A percentile compares a stretch with the other conserved stretches of the same genome.
phyloP scores from a whole-genome alignment of 768 basidiomycete genomes.

The Termitomyces sp. region DNA sequence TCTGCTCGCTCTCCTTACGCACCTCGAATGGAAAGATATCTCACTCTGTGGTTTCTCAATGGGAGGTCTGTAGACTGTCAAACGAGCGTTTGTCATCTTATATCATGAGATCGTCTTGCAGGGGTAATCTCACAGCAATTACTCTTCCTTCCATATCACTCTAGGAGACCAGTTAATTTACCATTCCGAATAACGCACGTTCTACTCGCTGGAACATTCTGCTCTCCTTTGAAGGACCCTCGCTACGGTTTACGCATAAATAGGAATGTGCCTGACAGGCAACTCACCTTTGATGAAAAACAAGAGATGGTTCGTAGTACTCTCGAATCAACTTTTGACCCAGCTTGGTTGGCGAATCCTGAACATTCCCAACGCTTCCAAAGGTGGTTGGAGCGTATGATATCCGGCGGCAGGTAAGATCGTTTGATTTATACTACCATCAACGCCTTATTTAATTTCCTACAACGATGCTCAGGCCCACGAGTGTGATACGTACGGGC shows the following conservation, averaged over 20 bases:
- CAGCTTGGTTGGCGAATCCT: conserved; percentile 27
- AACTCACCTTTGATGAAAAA: conserved; percentile 24
- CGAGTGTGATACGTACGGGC: conserved; percentile 25
- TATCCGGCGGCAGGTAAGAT: conserved; percentile 20
- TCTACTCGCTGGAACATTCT: conserved; percentile 31
- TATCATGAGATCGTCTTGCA: conserved; percentile 9
- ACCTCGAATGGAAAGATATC: conserved; percentile 36
- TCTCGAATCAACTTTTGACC: conserved; percentile 27
- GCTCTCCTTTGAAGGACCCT: conserved; percentile 15
- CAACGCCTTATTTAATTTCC: neutral
- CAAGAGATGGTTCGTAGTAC: conserved; percentile 23
- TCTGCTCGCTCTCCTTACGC: conserved; percentile 29
- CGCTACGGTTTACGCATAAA: conserved; percentile 21
- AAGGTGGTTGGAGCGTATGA: conserved; percentile 18
- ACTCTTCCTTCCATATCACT: conserved; percentile 37
- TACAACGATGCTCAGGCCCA: conserved; percentile 18
- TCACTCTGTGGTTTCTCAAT: conserved; percentile 47
- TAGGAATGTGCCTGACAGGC: conserved; percentile 10
- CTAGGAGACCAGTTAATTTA: conserved; percentile 26
- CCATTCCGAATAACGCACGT: conserved; percentile 39
- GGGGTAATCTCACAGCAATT: conserved; percentile 41
- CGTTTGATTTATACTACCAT: neutral
- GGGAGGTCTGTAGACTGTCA: conserved; percentile 33
- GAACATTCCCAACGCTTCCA: conserved; percentile 22
- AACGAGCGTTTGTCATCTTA: neutral